These are phyloP conservation scores for Morella rubra DNA, from an alignment of 306 rosid species.

Conservation along the genomic window DNA sequence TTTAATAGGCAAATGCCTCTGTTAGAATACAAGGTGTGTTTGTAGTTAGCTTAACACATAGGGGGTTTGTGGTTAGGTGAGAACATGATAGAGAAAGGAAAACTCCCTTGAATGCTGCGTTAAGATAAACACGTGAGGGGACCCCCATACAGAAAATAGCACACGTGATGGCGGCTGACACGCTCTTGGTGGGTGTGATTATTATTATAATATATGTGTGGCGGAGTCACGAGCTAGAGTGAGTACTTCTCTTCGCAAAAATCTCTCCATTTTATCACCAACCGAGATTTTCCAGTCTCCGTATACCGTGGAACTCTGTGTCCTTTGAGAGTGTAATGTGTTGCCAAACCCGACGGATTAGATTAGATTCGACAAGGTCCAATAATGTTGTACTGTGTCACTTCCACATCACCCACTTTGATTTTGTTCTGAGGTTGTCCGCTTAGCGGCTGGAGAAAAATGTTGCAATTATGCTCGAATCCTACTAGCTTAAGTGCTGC, in stretches of 20 bases:
- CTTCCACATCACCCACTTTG: not conserved
- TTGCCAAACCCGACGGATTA: not conserved
- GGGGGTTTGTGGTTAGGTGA: conserved; percentile 4
- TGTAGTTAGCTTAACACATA: too few species aligned
- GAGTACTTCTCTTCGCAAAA: too few species aligned
- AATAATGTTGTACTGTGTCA: conserved; percentile 5
- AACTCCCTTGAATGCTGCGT: conserved; percentile 32
- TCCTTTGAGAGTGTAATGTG: not conserved
- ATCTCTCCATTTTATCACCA: not conserved
- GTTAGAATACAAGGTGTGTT: too few species aligned
- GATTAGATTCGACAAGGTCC: not conserved
- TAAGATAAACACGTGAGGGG: conserved; percentile 44
- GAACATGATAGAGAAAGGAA: not conserved
- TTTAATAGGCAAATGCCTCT: too few species aligned
- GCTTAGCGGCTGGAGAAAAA: too few species aligned
- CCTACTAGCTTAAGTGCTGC: too few species aligned
- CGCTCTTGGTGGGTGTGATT: not conserved
- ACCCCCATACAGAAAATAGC: conserved; percentile 14
- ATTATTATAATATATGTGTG: not conserved
- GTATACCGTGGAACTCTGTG: conserved; percentile 17
- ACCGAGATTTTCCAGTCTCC: conserved; percentile 31
- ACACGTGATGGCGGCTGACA: conserved; percentile 35
- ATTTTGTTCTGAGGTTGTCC: too few species aligned
- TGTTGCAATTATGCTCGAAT: too few species aligned
- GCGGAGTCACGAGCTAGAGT: not conserved